Base-by-base conservation (phyloP, 306 rosid species). In the Quercus engelmannii region DNA sequence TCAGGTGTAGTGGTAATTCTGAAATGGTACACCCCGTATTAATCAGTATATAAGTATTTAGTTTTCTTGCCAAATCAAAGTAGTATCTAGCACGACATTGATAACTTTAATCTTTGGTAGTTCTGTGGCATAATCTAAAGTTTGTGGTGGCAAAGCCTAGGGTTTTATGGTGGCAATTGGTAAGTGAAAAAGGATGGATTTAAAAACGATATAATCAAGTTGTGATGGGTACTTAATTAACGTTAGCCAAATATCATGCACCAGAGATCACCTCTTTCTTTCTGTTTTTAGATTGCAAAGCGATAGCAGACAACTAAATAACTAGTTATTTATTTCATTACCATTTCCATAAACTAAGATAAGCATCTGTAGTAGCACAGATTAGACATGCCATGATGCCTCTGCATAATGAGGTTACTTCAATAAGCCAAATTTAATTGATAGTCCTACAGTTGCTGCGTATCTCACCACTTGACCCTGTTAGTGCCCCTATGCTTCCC, bases 401-500 rank as follows among this genome's bases (percentile, higher is more conserved):
- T 75, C 69, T 67, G 33, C 64, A 31, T 43, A 41, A 41, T 41
- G 55, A 35, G 31, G 64, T 28, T 28, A 26, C 5, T 35, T 54
- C 4, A 54, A 46, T 56, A 51, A 55, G 68, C 35, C 55, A 68
- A 55, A 43, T 8, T 56, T 52, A 80, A 51, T 89, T 90, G 14
- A 79, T 51, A 18, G 76, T 54, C 28, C 90, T 81, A 67, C 97
- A 95, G 81, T 90, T 59, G 55, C 73, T 82, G 31, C 97, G 97
- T 76, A 92, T 91, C 81, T 89, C 78, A 13, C 96, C 88, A 0
- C 56, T 57, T 26, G 18, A 69, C 49, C 77, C 86, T 1, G 89
- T 15, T 1, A 4, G 76, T 21, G 79, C 56, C 43, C 91, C 93
- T 63, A 92, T 74, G 71, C 78, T 84, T 79, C 97, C 99, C 95